A percentile compares a stretch with the other conserved stretches of the same genome.
Conservation (phyloP, 108 stramenopile genomes). For the Cylindrotheca closterium region DNA sequence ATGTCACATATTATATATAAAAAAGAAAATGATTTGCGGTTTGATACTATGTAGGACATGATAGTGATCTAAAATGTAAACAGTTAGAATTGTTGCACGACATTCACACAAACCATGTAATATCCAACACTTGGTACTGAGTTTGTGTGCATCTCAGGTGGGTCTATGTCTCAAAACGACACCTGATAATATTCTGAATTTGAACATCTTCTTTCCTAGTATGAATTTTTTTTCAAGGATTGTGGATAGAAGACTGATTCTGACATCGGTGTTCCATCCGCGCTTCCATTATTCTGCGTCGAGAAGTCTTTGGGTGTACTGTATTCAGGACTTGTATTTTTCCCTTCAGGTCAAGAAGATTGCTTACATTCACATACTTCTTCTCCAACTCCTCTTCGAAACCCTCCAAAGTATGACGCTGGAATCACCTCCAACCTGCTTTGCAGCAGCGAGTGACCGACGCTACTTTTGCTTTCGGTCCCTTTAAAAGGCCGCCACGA, state of each 20-base stretch:
- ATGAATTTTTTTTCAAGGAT: not conserved
- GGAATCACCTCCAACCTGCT: not conserved
- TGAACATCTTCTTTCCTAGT: not conserved
- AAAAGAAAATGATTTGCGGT: too few species aligned
- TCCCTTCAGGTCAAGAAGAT: too few species aligned
- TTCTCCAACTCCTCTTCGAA: too few species aligned
- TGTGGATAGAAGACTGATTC: not conserved
- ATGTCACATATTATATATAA: too few species aligned
- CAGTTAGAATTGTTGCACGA: too few species aligned
- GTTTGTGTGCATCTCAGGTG: too few species aligned
- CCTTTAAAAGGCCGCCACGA: not conserved
- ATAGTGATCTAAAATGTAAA: too few species aligned
- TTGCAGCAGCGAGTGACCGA: not conserved
- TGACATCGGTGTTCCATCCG: not conserved
- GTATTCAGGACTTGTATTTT: not conserved
- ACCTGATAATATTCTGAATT: too few species aligned
- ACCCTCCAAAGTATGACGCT: not conserved
- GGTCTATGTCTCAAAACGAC: too few species aligned
- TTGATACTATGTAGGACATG: too few species aligned
- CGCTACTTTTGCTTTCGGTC: not conserved
- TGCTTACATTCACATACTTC: not conserved
- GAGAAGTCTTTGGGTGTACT: not conserved
- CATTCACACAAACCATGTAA: too few species aligned
- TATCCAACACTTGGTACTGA: too few species aligned
- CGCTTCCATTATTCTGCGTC: not conserved